Evolutionary conservation across 176 grass and related monocot genomes (phyloP).

Genomic region (Ensete ventricosum): DNA sequence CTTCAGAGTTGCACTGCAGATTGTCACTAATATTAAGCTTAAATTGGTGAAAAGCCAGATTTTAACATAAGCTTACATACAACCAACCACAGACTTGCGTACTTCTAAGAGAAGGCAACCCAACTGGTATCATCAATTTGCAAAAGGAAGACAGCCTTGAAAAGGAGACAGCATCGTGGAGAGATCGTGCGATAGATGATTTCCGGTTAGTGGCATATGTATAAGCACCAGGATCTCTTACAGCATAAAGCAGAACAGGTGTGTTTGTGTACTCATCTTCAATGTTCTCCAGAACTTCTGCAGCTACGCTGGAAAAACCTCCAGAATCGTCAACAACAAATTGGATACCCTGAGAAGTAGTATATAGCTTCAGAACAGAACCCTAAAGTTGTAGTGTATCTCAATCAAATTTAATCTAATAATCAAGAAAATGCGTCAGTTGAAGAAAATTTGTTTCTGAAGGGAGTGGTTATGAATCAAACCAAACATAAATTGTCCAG

Average conservation of each 20-base stretch:
- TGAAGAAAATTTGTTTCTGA: neutral
- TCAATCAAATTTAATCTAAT: neutral
- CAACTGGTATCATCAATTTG: constrained; percentile 75
- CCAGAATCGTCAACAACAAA: constrained; percentile 51
- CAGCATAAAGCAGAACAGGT: constrained; percentile 72
- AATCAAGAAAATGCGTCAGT: neutral
- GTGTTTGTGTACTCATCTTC: constrained; percentile 86
- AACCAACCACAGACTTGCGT: constrained; percentile 27
- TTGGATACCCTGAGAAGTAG: constrained; percentile 60
- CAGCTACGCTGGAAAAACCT: constrained; percentile 62
- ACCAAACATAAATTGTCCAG: too few species aligned
- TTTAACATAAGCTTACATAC: constrained; percentile 7
- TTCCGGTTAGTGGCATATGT: constrained; percentile 40
- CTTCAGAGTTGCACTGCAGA: neutral
- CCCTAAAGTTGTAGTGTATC: too few species aligned
- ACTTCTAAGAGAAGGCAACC: constrained; percentile 70
- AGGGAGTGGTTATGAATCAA: neutral
- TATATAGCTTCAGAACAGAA: neutral
- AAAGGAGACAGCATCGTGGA: constrained; percentile 81
- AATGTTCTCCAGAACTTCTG: constrained; percentile 65
- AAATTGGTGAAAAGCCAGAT: constrained; percentile 1
- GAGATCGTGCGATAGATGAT: constrained; percentile 45
- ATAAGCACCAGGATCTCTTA: constrained; percentile 49
- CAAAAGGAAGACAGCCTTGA: constrained; percentile 67
- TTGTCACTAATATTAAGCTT: constrained; percentile 2